These are phyloP conservation scores for Scalesia atractyloides DNA, from an alignment of 129 eudicot species.

Conservation along the genomic window DNA sequence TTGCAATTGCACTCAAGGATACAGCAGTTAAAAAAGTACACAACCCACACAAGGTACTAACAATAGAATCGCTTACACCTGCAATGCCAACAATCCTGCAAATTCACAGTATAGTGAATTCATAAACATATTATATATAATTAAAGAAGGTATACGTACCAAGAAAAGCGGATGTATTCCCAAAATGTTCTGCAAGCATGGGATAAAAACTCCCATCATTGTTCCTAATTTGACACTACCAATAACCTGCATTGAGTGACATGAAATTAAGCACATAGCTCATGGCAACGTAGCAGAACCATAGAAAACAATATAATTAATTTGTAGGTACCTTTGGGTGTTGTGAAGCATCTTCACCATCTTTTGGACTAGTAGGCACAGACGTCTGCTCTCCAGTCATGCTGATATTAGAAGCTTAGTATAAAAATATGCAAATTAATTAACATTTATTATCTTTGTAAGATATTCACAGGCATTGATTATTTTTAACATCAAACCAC, in stretches of 20 bases:
- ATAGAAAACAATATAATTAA: background rate
- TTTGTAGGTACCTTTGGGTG: constrained; percentile 59
- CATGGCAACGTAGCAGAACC: too few species aligned
- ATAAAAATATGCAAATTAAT: background rate
- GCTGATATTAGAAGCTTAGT: constrained; percentile 35
- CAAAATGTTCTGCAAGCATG: constrained; percentile 85
- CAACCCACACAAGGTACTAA: constrained; percentile 85
- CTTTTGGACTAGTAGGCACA: constrained; percentile 86
- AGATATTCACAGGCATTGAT: too few species aligned
- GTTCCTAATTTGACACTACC: constrained; percentile 59
- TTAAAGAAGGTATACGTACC: too few species aligned
- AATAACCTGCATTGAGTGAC: constrained; percentile 42
- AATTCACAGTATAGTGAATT: constrained; percentile 22
- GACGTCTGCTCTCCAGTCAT: constrained; percentile 90
- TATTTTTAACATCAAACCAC: too few species aligned
- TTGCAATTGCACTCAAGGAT: constrained; percentile 96
- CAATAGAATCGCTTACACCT: constrained; percentile 83
- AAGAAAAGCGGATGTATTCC: constrained; percentile 88
- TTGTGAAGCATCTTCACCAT: constrained; percentile 75
- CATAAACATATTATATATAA: background rate
- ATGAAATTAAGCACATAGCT: background rate
- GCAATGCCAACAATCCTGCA: constrained; percentile 99
- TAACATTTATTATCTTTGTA: constrained; percentile 6
- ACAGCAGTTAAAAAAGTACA: constrained; percentile 94
- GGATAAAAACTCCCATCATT: constrained; percentile 87